Base-by-base conservation (phyloP, 352 stramenopile species). In the Pythium phragmiticola region DNA sequence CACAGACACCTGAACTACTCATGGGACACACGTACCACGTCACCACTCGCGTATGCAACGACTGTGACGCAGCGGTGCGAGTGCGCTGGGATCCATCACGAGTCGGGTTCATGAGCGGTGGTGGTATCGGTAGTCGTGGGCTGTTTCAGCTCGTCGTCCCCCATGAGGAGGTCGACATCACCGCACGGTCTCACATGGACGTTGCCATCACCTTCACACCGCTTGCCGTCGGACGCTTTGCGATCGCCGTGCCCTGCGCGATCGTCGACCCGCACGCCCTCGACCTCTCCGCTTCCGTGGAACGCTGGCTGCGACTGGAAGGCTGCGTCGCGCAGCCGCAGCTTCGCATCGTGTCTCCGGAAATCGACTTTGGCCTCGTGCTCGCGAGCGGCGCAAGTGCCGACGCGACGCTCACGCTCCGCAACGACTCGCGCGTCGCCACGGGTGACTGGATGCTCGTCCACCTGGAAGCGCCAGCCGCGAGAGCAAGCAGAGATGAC, bases 341-440 rank as follows among this genome's bases (percentile, higher is more conserved):
- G 30, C 74, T 94, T 6, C 63, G 77, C 14, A 78, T 94, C 23
- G 36, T 76, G 12, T 73, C 66, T 1, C 37, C 62, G 0, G 81
- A 94, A 52, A 65, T 94, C 21, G 82, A 94, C 60, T 94, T 94
- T 59, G 85, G 85, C 0, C 73, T 92, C 33, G 83, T 94, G 3
- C 68, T 88, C 4, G 82, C 87, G 5, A 81, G 82, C n/a, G 69
- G 82, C 17, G 69, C 75, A 9, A 80, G 70, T 14, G 71, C 78
- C 3, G 74, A 88, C 13, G 46, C 66, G 36, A 68, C 56, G 41
- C 57, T 86, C 28, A 59, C 46, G 9, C 57, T 84, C 26, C 57
- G 62, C 2, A 86, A 86, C 46, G 52, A 55, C 11, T 72, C 73
- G 8, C 46, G n/a, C 14, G 58, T 76, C 0, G 28, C 59, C 1